phyloP scores from a whole-genome alignment of 768 basidiomycete genomes.

The Tubosaeta sp. region DNA sequence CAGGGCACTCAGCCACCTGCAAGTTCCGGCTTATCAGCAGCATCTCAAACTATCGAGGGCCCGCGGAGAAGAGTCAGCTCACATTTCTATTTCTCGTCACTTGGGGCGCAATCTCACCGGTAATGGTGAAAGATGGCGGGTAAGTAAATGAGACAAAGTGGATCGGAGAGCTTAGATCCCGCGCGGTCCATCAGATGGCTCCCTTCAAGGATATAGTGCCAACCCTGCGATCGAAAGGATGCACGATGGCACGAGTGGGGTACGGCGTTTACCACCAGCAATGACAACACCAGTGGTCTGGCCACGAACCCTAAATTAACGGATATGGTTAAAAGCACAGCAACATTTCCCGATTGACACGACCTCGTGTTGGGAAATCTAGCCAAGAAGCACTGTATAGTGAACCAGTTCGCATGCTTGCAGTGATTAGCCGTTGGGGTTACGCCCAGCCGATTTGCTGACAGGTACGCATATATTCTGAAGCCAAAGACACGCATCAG shows the following conservation, averaged over 20 bases:
- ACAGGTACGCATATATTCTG: constrained; percentile 4
- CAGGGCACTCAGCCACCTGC: not conserved
- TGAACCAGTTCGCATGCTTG: constrained; percentile 6
- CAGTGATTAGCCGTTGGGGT: constrained; percentile 14
- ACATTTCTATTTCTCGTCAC: constrained; percentile 3
- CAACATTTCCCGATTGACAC: constrained; percentile 24
- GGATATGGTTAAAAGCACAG: constrained; percentile 26
- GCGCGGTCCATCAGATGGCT: constrained; percentile 13
- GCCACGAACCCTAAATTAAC: constrained; percentile 29
- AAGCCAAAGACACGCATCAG: constrained; percentile 6
- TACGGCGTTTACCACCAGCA: constrained; percentile 20
- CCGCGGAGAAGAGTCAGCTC: constrained; percentile 23
- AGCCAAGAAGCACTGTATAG: constrained; percentile 13
- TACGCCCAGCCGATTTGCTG: constrained; percentile 17
- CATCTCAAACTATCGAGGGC: constrained; percentile 20
- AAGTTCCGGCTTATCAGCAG: constrained; percentile 13
- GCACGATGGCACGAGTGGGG: constrained; percentile 12
- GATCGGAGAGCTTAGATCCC: constrained; percentile 22
- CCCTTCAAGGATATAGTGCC: constrained; percentile 12
- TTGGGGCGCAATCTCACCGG: constrained; percentile 2
- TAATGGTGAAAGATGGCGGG: not conserved
- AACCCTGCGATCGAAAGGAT: constrained; percentile 10
- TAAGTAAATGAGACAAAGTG: not conserved
- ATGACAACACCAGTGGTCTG: constrained; percentile 10
- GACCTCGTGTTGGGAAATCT: constrained; percentile 23